These are phyloP conservation scores for Kokia cookei DNA, from an alignment of 441 rosid genomes.

Conservation along the genomic window DNA sequence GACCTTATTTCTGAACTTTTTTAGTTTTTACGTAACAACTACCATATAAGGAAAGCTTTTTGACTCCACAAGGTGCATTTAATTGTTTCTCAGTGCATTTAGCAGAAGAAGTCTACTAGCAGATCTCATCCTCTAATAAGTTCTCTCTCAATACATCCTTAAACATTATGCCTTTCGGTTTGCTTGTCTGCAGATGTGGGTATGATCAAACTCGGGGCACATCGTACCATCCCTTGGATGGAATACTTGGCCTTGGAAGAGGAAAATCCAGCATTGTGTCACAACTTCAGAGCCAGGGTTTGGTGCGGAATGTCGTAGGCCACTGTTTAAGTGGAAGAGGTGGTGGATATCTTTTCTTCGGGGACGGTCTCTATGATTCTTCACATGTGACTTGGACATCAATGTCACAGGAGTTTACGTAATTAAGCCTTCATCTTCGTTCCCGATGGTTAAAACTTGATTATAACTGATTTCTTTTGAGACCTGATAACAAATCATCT, in stretches of 20 bases:
- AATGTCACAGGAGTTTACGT: slow-evolving; percentile 64
- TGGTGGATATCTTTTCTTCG: slow-evolving; percentile 92
- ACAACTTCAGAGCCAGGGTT: slow-evolving; percentile 69
- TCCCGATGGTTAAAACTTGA: neutral
- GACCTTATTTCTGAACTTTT: neutral
- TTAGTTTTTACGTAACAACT: neutral
- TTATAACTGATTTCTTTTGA: neutral
- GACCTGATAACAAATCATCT: neutral
- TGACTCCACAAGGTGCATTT: neutral
- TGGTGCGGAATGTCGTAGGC: slow-evolving; percentile 67
- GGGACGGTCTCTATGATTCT: slow-evolving; percentile 63
- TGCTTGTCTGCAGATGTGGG: slow-evolving; percentile 56
- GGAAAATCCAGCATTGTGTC: slow-evolving; percentile 73
- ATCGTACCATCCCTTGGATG: slow-evolving; percentile 21
- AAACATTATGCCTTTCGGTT: neutral
- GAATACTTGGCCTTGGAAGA: slow-evolving; percentile 90
- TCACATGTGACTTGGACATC: slow-evolving; percentile 63
- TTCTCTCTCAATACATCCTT: neutral
- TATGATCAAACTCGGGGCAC: slow-evolving; percentile 72
- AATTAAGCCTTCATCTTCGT: slow-evolving; percentile 12
- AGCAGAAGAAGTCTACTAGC: neutral
- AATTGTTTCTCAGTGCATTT: neutral
- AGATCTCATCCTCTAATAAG: neutral
- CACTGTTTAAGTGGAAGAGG: slow-evolving; percentile 81
- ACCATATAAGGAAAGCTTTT: neutral